phyloP scores from a whole-genome alignment of 2,329 filamentous ascomycete species.

The Teratosphaeria gauchensis region DNA sequence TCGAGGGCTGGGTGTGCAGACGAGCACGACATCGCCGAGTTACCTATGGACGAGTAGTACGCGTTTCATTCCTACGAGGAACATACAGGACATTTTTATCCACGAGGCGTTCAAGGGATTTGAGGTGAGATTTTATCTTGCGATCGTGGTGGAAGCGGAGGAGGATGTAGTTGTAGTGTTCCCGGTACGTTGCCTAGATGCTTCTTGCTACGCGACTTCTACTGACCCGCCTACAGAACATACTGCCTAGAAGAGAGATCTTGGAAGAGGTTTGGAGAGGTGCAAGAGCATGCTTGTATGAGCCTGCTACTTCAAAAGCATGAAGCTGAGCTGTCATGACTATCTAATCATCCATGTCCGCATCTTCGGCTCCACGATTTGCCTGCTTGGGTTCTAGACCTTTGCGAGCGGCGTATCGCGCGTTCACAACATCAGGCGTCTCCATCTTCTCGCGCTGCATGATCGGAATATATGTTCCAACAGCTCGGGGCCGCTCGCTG shows the following conservation, averaged over 20 bases:
- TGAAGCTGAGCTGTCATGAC: neutral
- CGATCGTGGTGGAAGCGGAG: slow-evolving; percentile 83
- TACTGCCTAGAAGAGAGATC: slow-evolving; percentile 64
- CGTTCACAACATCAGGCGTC: slow-evolving; percentile 52
- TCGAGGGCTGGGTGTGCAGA: slow-evolving; percentile 83
- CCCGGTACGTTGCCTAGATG: slow-evolving; percentile 44
- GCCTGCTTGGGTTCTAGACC: slow-evolving; percentile 23
- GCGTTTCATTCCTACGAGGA: slow-evolving; percentile 80
- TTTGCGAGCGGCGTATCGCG: slow-evolving; percentile 46
- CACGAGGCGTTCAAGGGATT: slow-evolving; percentile 93
- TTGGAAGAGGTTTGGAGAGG: slow-evolving; percentile 89
- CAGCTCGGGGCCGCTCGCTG: slow-evolving; percentile 42
- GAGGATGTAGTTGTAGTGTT: slow-evolving; percentile 91
- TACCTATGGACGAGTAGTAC: slow-evolving; percentile 55
- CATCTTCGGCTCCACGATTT: neutral
- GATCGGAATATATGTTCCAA: slow-evolving; percentile 49
- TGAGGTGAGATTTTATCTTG: slow-evolving; percentile 79
- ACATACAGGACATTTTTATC: slow-evolving; percentile 87
- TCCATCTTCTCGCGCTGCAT: slow-evolving; percentile 49
- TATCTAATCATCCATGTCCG: neutral
- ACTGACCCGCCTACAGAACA: slow-evolving; percentile 31
- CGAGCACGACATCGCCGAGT: slow-evolving; percentile 58
- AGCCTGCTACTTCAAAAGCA: slow-evolving; percentile 31
- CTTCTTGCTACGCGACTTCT: slow-evolving; percentile 1
- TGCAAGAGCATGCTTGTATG: slow-evolving; percentile 71